phyloP scores from a whole-genome alignment of 768 basidiomycete genomes.

The Gloeopeniophorella convolvens region DNA sequence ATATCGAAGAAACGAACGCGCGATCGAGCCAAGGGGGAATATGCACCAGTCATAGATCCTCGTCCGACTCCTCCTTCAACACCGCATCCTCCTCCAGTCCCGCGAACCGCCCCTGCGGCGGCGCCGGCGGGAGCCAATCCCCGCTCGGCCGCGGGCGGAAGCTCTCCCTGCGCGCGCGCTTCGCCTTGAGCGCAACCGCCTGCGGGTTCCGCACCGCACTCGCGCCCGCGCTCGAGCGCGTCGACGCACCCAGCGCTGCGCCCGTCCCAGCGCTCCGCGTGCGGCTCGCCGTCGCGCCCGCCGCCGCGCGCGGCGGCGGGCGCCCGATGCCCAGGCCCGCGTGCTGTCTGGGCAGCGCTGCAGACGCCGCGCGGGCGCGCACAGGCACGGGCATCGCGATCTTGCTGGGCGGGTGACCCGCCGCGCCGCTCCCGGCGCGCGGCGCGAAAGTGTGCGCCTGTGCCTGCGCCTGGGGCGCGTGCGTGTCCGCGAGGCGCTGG shows the following conservation, averaged over 20 bases:
- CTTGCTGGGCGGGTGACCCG: constrained; percentile 16
- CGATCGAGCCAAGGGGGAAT: neutral
- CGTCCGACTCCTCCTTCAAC: constrained; percentile 29
- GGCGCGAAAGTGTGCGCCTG: constrained; percentile 23
- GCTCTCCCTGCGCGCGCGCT: constrained; percentile 61
- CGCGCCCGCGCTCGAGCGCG: constrained; percentile 7
- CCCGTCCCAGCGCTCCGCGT: constrained; percentile 17
- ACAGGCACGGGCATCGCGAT: constrained; percentile 24
- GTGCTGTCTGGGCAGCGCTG: constrained; percentile 46
- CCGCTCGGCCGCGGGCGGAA: constrained; percentile 77
- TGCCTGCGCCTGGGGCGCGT: constrained; percentile 30
- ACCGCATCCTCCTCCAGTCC: constrained; percentile 27
- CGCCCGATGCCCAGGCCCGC: constrained; percentile 52
- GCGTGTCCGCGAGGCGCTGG: constrained; percentile 44
- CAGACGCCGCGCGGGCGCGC: constrained; percentile 36
- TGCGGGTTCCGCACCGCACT: constrained; percentile 20
- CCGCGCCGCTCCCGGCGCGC: constrained; percentile 1
- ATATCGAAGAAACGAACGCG: constrained; percentile 6
- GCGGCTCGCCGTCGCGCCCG: constrained; percentile 19
- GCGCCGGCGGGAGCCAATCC: constrained; percentile 34
- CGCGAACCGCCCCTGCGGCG: constrained; percentile 22
- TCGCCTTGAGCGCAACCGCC: constrained; percentile 40
- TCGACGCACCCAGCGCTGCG: constrained; percentile 21
- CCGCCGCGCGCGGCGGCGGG: constrained; percentile 31
- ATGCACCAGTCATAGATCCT: constrained; percentile 7